Evolutionary conservation across 345 rosid species (phyloP).

Genomic region (Hibiscus tridactylites): DNA sequence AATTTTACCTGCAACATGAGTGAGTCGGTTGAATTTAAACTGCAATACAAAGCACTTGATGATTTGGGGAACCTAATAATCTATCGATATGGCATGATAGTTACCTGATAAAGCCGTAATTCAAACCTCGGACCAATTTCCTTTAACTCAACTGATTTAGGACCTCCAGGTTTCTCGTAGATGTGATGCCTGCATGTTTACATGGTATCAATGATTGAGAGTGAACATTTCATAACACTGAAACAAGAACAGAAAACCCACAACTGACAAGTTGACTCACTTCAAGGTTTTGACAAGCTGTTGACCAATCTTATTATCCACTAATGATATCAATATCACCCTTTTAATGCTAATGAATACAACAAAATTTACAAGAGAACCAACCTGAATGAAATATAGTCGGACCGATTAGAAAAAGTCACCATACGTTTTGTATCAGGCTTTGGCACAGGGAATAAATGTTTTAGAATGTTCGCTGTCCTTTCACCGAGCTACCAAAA

Average conservation of each 20-base stretch:
- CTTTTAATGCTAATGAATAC: too few relatives aligned
- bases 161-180: conserved; percentile 66
- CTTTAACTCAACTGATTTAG: conserved; percentile 71
- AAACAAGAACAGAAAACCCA: background rate
- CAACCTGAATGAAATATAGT: conserved; percentile 88
- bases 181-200: conserved; percentile 59
- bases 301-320: background rate
- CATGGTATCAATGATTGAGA: conserved; percentile 1
- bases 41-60: background rate
- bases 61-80: background rate
- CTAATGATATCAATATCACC: background rate
- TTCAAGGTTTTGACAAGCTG: background rate
- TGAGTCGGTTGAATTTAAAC: background rate
- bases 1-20: conserved; percentile 46
- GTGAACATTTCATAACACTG: background rate
- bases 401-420: conserved; percentile 70
- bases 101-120: conserved; percentile 76
- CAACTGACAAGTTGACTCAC: background rate
- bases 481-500: conserved; percentile 68
- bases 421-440: conserved; percentile 64
- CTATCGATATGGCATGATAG: background rate
- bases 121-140: conserved; percentile 91
- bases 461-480: conserved; percentile 69
- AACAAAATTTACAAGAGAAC: conserved; percentile 5
- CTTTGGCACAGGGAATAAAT: conserved; percentile 90